These are phyloP conservation scores for Limnomonas spitsbergensis DNA, from an alignment of 139 green algal genomes.

Conservation along the genomic window DNA sequence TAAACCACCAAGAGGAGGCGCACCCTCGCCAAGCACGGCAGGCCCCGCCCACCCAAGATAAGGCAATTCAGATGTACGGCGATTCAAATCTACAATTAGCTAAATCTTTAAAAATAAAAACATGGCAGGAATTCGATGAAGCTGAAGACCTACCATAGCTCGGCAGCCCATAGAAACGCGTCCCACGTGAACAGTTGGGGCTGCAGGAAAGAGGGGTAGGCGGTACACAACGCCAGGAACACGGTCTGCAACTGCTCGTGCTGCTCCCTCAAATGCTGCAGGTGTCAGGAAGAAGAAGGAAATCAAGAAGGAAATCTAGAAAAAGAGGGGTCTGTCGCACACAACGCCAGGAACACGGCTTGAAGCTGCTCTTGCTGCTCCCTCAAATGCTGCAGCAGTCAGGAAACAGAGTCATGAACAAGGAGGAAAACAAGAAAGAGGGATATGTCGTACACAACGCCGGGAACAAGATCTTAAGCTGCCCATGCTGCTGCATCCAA, in stretches of 20 bases:
- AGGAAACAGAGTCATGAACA: not conserved
- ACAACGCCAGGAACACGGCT: constrained; percentile 46
- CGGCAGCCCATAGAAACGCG: constrained; percentile 62
- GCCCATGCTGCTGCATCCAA: constrained; percentile 40
- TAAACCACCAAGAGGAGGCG: too few species aligned
- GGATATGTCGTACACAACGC: constrained; percentile 60
- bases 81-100: too few species aligned
- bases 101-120: too few species aligned
- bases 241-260: constrained; percentile 36
- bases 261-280: constrained; percentile 48
- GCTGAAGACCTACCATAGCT: constrained; percentile 65
- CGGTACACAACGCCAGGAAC: constrained; percentile 45
- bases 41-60: too few species aligned
- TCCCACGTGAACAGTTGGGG: constrained; percentile 49
- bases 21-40: too few species aligned
- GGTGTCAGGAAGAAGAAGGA: not conserved
- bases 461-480: constrained; percentile 33
- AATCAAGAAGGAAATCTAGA: too few species aligned
- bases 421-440: too few species aligned
- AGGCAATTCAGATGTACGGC: too few species aligned
- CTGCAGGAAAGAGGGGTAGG: constrained; percentile 56
- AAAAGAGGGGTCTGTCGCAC: constrained; percentile 53
- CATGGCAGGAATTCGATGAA: too few species aligned
- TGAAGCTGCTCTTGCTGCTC: constrained; percentile 33
- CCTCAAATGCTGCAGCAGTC: constrained; percentile 50